Percentiles rank a stretch among this genome's conserved stretches.
Evolutionary conservation across 805 yeast genomes (phyloP).

Genomic region (Candida rishiriensis): DNA sequence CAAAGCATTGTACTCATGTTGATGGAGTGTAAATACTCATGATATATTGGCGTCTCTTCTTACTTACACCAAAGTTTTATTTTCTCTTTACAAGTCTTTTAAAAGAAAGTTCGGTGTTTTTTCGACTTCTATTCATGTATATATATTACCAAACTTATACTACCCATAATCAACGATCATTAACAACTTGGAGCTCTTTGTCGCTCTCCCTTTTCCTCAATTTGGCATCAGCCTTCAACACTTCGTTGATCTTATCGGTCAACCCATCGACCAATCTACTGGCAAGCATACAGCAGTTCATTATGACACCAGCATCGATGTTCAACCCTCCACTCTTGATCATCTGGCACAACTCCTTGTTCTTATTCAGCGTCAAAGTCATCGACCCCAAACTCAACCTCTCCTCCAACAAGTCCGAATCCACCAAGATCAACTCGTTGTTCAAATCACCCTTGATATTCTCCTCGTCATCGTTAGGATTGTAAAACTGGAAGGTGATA

Average conservation of each 20-base stretch:
- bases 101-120: too few species aligned
- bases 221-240: constrained; percentile 50
- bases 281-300: constrained; percentile 68
- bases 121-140: not conserved
- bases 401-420: constrained; percentile 78
- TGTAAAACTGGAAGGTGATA: constrained; percentile 82
- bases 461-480: constrained; percentile 59
- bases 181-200: constrained; percentile 29
- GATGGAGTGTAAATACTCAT: too few species aligned
- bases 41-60: too few species aligned
- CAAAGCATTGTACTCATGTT: too few species aligned
- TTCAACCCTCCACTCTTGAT: constrained; percentile 88
- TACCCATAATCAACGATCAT: constrained; percentile 20
- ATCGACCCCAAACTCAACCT: constrained; percentile 68
- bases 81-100: not conserved
- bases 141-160: not conserved
- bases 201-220: constrained; percentile 19
- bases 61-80: too few species aligned
- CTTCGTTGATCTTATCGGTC: constrained; percentile 57
- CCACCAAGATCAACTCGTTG: constrained; percentile 61
- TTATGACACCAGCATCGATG: constrained; percentile 63
- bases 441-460: constrained; percentile 64
- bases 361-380: constrained; percentile 83
- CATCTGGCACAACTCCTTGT: constrained; percentile 86
- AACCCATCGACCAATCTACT: constrained; percentile 54